phyloP scores from a whole-genome alignment of 2,329 filamentous ascomycete species.

The Ophidiomyces ophidiicola region DNA sequence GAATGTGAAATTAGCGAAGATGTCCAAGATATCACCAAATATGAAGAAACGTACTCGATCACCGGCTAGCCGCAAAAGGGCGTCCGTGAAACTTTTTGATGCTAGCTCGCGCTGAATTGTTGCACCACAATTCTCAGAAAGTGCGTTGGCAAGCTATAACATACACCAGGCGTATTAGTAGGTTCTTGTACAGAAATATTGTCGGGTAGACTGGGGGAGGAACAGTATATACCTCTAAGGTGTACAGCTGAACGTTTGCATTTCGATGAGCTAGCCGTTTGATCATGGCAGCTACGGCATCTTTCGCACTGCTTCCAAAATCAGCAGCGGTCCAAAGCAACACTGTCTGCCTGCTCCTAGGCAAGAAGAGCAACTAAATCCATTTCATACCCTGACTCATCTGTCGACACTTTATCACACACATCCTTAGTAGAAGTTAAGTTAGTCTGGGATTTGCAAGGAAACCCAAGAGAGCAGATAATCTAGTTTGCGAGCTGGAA shows the following conservation, averaged over 20 bases:
- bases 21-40: not conserved
- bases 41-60: constrained; percentile 47
- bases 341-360: too few relatives aligned
- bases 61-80: constrained; percentile 75
- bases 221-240: constrained; percentile 54
- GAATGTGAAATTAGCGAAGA: not conserved
- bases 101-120: constrained; percentile 80
- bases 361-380: not conserved
- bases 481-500: not conserved
- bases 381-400: constrained; percentile 39
- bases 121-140: constrained; percentile 83
- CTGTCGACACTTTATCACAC: constrained; percentile 45
- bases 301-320: constrained; percentile 55
- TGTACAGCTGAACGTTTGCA: constrained; percentile 92
- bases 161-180: not conserved
- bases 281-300: constrained; percentile 80
- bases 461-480: not conserved
- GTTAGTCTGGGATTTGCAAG: constrained; percentile 1
- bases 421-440: constrained; percentile 37
- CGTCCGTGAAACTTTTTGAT: constrained; percentile 86
- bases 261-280: constrained; percentile 86
- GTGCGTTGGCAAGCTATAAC: constrained; percentile 65
- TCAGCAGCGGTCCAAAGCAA: too few relatives aligned
- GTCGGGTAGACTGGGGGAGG: not conserved
- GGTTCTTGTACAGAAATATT: not conserved